Evolutionary conservation across 192 early-diverging fungal genomes (phyloP).

Genomic region (Backusella westeae): DNA sequence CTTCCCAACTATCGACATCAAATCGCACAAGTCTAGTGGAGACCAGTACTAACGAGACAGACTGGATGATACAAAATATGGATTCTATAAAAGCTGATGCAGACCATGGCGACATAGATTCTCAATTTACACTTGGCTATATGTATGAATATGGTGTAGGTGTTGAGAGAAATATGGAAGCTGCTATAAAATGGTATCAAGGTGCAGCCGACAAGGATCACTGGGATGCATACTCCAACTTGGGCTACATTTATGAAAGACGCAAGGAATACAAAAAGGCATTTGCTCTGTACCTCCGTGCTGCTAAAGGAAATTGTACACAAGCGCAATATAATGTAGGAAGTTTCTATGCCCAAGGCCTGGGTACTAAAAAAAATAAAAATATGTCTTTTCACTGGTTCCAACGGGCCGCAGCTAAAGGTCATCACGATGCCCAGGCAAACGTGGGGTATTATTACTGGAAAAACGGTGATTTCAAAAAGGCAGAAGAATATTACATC

Average conservation of each 20-base stretch:
- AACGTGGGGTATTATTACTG: neutral
- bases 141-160: neutral
- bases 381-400: neutral
- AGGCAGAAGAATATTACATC: neutral
- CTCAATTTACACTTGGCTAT: neutral
- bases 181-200: neutral
- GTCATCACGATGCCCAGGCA: neutral
- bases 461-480: neutral
- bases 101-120: neutral
- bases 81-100: neutral
- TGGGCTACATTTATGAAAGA: neutral
- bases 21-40: neutral
- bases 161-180: neutral
- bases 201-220: neutral
- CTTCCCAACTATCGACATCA: neutral
- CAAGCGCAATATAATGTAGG: neutral
- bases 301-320: neutral
- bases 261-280: neutral
- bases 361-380: neutral
- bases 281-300: accelerated
- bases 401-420: neutral
- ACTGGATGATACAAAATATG: neutral
- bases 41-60: neutral
- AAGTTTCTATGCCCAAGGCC: neutral
- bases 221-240: neutral